A percentile compares a stretch with the other conserved stretches of the same genome.
These are phyloP conservation scores for Metschnikowia matae DNA, from an alignment of 805 yeast species.

Conservation along the genomic window DNA sequence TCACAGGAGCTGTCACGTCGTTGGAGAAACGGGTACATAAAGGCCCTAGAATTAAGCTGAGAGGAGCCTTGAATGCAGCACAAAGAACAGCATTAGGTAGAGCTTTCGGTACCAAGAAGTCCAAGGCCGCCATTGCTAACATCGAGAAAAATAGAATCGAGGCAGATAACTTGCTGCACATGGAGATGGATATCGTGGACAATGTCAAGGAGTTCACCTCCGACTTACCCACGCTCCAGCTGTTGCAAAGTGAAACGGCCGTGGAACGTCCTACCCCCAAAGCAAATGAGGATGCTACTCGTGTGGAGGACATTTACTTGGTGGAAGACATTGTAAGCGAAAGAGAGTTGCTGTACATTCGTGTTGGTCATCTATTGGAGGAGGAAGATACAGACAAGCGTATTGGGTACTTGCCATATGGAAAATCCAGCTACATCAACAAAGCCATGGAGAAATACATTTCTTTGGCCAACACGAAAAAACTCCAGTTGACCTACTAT, in stretches of 20 bases:
- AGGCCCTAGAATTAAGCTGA: constrained; percentile 64
- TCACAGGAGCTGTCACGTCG: constrained; percentile 61
- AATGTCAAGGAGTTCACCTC: constrained; percentile 66
- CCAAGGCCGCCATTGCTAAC: constrained; percentile 83
- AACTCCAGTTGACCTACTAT: constrained; percentile 70
- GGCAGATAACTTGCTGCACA: constrained; percentile 68
- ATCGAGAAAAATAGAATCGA: constrained; percentile 82
- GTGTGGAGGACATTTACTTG: constrained; percentile 80
- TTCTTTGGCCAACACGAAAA: constrained; percentile 44
- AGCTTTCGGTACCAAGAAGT: constrained; percentile 95
- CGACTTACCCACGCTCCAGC: constrained; percentile 66
- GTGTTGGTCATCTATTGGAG: constrained; percentile 57
- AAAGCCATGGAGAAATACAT: constrained; percentile 42
- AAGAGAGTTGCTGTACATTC: constrained; percentile 58
- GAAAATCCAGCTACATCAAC: constrained; percentile 52
- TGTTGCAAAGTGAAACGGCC: constrained; percentile 53
- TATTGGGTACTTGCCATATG: constrained; percentile 58
- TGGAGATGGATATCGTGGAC: constrained; percentile 79
- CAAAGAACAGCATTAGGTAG: constrained; percentile 88
- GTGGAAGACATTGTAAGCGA: constrained; percentile 64
- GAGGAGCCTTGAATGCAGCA: constrained; percentile 44
- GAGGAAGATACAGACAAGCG: constrained; percentile 48
- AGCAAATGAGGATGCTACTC: constrained; percentile 72
- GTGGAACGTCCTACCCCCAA: constrained; percentile 81
- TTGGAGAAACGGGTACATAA: constrained; percentile 51